These are phyloP conservation scores for Paramecium primaurelia DNA, from an alignment of 73 alveolate species.

Conservation along the genomic window DNA sequence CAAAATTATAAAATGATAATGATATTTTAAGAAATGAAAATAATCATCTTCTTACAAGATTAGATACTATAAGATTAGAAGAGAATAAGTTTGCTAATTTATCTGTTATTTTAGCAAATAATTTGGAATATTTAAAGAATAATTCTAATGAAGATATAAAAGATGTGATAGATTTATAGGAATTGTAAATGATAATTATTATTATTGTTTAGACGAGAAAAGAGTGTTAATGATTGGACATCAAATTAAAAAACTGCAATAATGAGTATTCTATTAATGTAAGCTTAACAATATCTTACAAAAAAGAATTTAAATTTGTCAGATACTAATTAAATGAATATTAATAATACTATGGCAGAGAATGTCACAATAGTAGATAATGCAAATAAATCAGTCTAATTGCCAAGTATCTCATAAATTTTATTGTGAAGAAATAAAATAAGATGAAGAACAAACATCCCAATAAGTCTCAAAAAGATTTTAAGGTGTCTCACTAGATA, in stretches of 20 bases:
- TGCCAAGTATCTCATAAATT: slow-evolving; percentile 24
- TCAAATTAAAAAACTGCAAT: slow-evolving; percentile 34
- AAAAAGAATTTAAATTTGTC: slow-evolving; percentile 33
- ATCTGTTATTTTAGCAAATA: slow-evolving; percentile 38
- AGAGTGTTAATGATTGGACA: slow-evolving; percentile 60
- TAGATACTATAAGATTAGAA: slow-evolving; percentile 14
- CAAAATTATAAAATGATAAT: slow-evolving; percentile 58
- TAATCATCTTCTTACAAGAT: slow-evolving; percentile 45
- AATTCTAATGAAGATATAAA: slow-evolving; percentile 6
- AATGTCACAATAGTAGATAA: slow-evolving; percentile 33
- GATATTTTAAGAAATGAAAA: slow-evolving; percentile 60
- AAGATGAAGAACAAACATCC: slow-evolving; percentile 42
- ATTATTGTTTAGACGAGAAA: slow-evolving; percentile 36
- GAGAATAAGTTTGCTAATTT: slow-evolving; percentile 55
- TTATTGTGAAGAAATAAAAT: not conserved
- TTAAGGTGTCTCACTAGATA: slow-evolving; percentile 57
- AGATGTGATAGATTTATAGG: slow-evolving; percentile 39
- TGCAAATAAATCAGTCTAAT: slow-evolving; percentile 24
- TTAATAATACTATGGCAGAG: slow-evolving; percentile 9
- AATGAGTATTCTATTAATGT: slow-evolving; percentile 32
- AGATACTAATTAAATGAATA: not conserved
- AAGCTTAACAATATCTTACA: not conserved
- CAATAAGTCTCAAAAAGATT: slow-evolving; percentile 50
- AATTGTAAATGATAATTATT: slow-evolving; percentile 30
- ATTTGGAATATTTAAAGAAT: slow-evolving; percentile 45